Evolutionary conservation across 768 basidiomycete species (phyloP), one percentile per base, ranked within the genome.

Genomic region (Suillus subalutaceus): DNA sequence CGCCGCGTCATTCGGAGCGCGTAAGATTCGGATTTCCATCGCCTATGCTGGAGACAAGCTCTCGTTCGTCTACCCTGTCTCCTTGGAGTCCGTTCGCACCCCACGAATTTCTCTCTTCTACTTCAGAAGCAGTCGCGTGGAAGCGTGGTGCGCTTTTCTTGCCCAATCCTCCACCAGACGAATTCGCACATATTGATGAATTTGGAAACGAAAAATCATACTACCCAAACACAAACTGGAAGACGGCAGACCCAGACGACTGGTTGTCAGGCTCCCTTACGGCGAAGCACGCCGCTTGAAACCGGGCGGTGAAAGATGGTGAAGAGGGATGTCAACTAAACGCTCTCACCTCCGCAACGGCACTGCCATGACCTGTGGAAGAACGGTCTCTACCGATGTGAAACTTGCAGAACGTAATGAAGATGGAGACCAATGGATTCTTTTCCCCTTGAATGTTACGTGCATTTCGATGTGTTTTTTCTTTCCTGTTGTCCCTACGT

Each of bases 131-230:
- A 6, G 23, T 38, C 20, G 55, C 65, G 8, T 71, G 73, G 68
- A 43, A 64, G 16, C 65, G 68, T 0, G 67, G 71, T 2, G 66
- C 66, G 57, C 67, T 74, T 1, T 66, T 62, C 52, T 2, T 68
- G 7, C 26, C 66, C 6, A 68, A 73, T 50, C 64, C 61, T 16
- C 71, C 66, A 8, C 63, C 16, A n/a, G 65, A 61, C 3, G 72
- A 68, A 65, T 23, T 37, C 5, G 50, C n/a, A 26, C 37, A 41
- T 8, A 67, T 62, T 4, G 62, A 62, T 9, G 64, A 26, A 35
- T 70, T 71, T 41, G 73, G 65, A 69, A 20, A 26, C 6, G 16
- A 12, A 63, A 60, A 43, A 30, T 10, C 41, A 10, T 60, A 30
- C 26, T 32, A 13, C 23, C 16, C 40, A 12, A 41, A 26, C 20